Evolutionary conservation across 805 yeast species (phyloP), one percentile per base, ranked within the genome.

Genomic region (Ogataea populi-albae): DNA sequence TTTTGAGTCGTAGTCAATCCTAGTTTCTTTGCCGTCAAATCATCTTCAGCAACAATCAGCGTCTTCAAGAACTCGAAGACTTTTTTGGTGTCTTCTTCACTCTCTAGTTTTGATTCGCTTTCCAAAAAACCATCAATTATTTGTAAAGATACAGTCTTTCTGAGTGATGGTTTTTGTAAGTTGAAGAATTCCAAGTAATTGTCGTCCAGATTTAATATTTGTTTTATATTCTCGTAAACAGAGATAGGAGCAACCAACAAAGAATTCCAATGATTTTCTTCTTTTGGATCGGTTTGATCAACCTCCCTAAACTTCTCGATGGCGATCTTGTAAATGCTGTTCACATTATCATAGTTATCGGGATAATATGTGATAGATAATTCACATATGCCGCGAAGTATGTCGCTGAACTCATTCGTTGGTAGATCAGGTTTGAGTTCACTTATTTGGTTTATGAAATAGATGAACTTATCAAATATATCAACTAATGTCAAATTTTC

Each of bases 351-450:
- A 42, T 67, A 68, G 38, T 79, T 74, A 0, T 71, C 64, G 5
- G 86, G 83, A 52, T 84, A 84, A 62, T 79, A 85, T 4, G 71
- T 66, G 26, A 86, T 65, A 0, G 87, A 71, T 29, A 89, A 59
- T 43, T 72, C 73, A 34, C 82, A 68, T 21, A 86, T 68, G n/a
- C 82, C 75, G 40, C 79, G 81, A 29, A 86, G 63, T 15, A 88
- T 66, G 1, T 73, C 67, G 6, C 84, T 71, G 37, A 76, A 75
- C 41, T 85, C 91, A 19, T 73, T 77, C n/a, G 73, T 53, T 1
- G 86, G 65, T n/a, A 87, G 59, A 32, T 79, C 82, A 1, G 86
- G 82, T 41, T 82, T 76, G 7, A 69, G 59, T 31, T 75, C 67
- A 35, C 70, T 68, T 22, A 88, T 55, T 29, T 70, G 71, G 22